Conservation (phyloP, 345 rosid species). For the Lepidium aucheri region DNA sequence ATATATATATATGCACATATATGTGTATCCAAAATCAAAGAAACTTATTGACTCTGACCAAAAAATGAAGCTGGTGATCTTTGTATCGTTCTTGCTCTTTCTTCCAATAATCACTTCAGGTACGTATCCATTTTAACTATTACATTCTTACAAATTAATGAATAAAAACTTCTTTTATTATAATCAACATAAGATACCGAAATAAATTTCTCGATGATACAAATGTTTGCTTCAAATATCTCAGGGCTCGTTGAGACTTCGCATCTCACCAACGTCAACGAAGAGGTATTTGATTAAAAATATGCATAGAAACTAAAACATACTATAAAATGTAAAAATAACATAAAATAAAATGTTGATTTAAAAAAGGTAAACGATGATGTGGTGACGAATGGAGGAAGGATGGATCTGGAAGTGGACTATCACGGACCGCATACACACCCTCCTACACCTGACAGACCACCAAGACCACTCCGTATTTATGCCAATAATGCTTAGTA, state of each 20-base stretch:
- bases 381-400: background rate
- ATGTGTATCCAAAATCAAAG: background rate
- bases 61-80: slow-evolving; percentile 16
- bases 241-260: slow-evolving; percentile 3
- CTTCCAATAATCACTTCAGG: slow-evolving; percentile 18
- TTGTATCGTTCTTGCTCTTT: slow-evolving; percentile 13
- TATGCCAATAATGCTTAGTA: no score
- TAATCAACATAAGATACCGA: no score
- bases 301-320: background rate
- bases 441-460: background rate
- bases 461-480: no score
- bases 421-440: background rate
- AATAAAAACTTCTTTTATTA: no score
- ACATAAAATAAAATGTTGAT: background rate
- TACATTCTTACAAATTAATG: background rate
- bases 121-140: background rate
- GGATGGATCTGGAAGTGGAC: slow-evolving; percentile 8
- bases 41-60: background rate
- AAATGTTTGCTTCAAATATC: background rate
- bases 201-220: background rate
- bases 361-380: background rate
- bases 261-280: background rate
- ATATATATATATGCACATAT: background rate
- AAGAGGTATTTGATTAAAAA: background rate
- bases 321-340: background rate